Evolutionary conservation across 2,329 filamentous ascomycete genomes (phyloP), one percentile per base, ranked within the genome.

Genomic region (Dactylellina leptospora): DNA sequence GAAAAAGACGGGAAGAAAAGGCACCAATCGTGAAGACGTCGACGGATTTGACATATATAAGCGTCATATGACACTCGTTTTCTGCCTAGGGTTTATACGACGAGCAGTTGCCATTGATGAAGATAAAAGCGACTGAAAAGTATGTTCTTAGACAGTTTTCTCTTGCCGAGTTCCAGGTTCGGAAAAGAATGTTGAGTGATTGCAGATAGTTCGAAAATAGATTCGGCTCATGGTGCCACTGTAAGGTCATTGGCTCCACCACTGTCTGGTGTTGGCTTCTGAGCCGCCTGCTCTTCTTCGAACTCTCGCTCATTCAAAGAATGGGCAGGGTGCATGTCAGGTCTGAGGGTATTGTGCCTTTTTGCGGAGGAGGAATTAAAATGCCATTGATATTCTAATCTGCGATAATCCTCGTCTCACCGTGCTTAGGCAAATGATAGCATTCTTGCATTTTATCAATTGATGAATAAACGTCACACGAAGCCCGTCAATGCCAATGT

Each of bases 201-300:
- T 61, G 55, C 45, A 69, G 64, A 48, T 47, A 50, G 42, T 33
- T 62, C 48, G 48, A 70, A 70, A 70, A 70, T 70, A 70, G 64
- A 70, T 36, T 55, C 38, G 23, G 36, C 22, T 5, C 56, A 54
- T 70, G 55, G 56, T 70, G 48, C 56, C 64, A 70, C 55, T 61
- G 56, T 61, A 48, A 48, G 64, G 55, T 30, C 64, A 70, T 62
- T 62, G 64, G 55, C 40, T 61, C 64, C 56, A 54, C 64, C 16
- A 10, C 11, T 38, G 33, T n/a, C 44, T 40, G 42, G 44, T 42
- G 3, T 27, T 53, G 18, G 16, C 11, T 9, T 58, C 22, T 53
- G 51, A 56, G 30, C 60, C 60, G 60, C 42, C 51, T 64, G 60
- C 44, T 40, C 18, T 11, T 6, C 36, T 40, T 16, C 13, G 18